phyloP scores from a whole-genome alignment of 2,329 filamentous ascomycete genomes.

The Mycosphaerelloides madeirae region DNA sequence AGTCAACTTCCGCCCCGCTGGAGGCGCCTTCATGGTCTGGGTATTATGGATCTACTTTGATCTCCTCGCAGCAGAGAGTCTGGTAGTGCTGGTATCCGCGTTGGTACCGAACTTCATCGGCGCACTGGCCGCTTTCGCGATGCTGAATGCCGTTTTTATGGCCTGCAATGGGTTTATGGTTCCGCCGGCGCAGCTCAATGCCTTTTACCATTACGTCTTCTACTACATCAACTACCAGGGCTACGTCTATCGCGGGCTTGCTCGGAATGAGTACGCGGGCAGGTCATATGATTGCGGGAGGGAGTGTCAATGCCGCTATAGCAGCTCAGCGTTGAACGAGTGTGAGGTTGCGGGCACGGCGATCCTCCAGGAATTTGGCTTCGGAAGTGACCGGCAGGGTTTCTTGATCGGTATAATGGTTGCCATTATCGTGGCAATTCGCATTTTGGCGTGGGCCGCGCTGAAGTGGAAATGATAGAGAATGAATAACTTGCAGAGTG shows the following conservation, averaged over 20 bases:
- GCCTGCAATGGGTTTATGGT: conserved; percentile 76
- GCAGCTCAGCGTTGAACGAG: conserved; percentile 55
- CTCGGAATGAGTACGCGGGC: conserved; percentile 75
- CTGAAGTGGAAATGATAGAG: too few relatives aligned
- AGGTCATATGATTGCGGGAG: conserved; percentile 58
- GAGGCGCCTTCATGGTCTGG: conserved; percentile 66
- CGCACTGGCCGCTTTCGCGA: conserved; percentile 69
- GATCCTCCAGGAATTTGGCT: conserved; percentile 67
- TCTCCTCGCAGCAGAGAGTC: conserved; percentile 73
- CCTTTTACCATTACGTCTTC: conserved; percentile 79
- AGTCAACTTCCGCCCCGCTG: conserved; percentile 64
- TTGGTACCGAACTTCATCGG: conserved; percentile 75
- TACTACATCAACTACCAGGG: conserved; percentile 81
- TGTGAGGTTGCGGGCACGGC: conserved; percentile 68
- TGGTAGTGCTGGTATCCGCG: conserved; percentile 69
- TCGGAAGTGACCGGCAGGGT: conserved; percentile 57
- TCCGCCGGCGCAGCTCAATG: conserved; percentile 63
- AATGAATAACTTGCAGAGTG: too few relatives aligned
- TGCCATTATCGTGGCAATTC: conserved; percentile 68
- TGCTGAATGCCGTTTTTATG: conserved; percentile 87
- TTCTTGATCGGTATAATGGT: conserved; percentile 76
- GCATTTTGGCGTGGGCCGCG: conserved; percentile 62
- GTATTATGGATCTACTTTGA: conserved; percentile 82
- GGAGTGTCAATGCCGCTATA: conserved; percentile 66
- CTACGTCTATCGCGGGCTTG: conserved; percentile 85